Evolutionary conservation across 345 rosid species (phyloP), one percentile per base, ranked within the genome.

Genomic region (Sonneratia caseolaris): DNA sequence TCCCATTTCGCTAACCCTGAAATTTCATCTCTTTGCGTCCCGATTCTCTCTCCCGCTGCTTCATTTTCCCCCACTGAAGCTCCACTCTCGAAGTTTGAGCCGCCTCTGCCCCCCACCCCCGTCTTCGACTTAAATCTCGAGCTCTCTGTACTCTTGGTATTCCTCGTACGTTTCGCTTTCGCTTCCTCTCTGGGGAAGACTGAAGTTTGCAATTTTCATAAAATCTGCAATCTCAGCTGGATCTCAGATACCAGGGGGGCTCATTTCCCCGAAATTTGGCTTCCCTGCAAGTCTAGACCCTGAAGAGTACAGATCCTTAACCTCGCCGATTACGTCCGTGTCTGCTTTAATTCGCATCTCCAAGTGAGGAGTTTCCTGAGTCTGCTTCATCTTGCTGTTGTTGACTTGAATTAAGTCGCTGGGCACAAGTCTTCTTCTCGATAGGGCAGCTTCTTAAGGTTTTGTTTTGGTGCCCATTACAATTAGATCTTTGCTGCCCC

Each of bases 181-280:
- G 7, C 37, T 45, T 45, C 21, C 70, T 43, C 56, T 48, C 37
- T 7, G 56, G 1, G 43, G 70, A 10, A 22, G 53, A 45, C 37
- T 12, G 70, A 68, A 68, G 19, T 14, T 18, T 12, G 35, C 43
- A 5, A 32, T 37, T 48, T 62, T 5, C 53, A 18, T 32, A 10
- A 4, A 43, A 35, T 64, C 19, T 49, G 69, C 5, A 6, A 35
- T 47, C 43, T 2, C 74, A 18, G 70, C 70, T 14, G 59, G 35
- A 64, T 64, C 75, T 48, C 69, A 65, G 64, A 70, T 65, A 72
- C 68, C 61, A 37, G 55, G 7, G 70, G 7, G 43, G 27, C 32
- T 67, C 70, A 38, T 59, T 59, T 22, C 36, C 32, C 22, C 64
- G 11, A 24, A 59, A n/a, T 59, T n/a, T 59, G 35, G 7, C 35